These are phyloP conservation scores for Gentiana macrophylla DNA, from an alignment of 257 asterid species.

Conservation along the genomic window DNA sequence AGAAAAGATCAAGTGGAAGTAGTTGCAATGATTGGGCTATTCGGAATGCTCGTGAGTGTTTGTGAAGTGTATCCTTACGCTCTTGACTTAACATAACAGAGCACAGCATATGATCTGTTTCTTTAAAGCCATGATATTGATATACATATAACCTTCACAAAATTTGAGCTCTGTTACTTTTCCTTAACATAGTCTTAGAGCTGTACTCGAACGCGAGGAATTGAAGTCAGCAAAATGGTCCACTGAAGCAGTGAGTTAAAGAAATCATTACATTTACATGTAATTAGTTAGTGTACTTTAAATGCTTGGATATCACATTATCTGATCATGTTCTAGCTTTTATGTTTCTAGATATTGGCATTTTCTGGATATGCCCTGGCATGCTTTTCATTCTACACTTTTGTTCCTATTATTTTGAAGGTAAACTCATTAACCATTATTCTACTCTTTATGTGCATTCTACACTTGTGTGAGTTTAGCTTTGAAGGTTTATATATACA, in stretches of 20 bases:
- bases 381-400: slow-evolving; percentile 46
- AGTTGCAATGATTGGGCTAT: slow-evolving; percentile 58
- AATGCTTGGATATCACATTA: background rate
- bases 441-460: no score
- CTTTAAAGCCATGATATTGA: no score
- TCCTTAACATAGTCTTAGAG: slow-evolving; percentile 26
- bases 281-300: background rate
- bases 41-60: slow-evolving; percentile 58
- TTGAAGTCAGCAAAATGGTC: slow-evolving; percentile 46
- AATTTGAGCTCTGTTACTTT: background rate
- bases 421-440: slow-evolving; percentile 10
- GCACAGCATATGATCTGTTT: no score
- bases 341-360: slow-evolving; percentile 30
- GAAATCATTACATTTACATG: no score
- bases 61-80: slow-evolving; percentile 58
- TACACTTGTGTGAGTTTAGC: background rate
- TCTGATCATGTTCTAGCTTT: background rate
- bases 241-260: slow-evolving; percentile 39
- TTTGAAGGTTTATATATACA: background rate
- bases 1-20: slow-evolving; percentile 58
- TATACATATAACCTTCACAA: no score
- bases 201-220: slow-evolving; percentile 42
- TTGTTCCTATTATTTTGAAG: slow-evolving; percentile 37
- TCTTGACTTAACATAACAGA: background rate
- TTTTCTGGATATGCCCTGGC: slow-evolving; percentile 37